A percentile compares a stretch with the other conserved stretches of the same genome.
These are phyloP conservation scores for Calcarisporium arbuscula DNA, from an alignment of 2,329 filamentous ascomycete genomes.

Conservation along the genomic window DNA sequence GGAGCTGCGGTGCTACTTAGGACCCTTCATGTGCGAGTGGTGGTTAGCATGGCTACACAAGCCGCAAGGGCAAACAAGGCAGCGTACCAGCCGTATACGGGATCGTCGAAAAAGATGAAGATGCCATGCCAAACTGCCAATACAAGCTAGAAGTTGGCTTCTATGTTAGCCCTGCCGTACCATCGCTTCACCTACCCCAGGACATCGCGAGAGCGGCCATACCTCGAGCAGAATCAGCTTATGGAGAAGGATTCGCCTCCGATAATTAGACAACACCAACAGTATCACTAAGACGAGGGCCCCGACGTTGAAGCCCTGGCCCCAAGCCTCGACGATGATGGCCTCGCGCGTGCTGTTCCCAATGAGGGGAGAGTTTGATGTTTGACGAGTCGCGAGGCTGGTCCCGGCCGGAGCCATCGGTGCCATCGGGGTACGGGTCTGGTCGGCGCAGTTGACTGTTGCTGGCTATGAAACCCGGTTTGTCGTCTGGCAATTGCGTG, in stretches of 20 bases:
- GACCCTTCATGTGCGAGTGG: slow-evolving; percentile 3
- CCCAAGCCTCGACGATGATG: slow-evolving; percentile 11
- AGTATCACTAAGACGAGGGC: slow-evolving; percentile 9
- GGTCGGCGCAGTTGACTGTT: too few species aligned
- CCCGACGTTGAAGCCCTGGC: slow-evolving; percentile 10
- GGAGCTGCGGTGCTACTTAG: slow-evolving; percentile 8
- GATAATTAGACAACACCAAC: slow-evolving; percentile 12
- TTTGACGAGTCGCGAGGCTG: too few species aligned
- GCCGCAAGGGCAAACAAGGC: not conserved
- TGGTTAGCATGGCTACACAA: not conserved
- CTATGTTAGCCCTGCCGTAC: not conserved
- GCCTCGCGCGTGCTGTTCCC: slow-evolving; percentile 3
- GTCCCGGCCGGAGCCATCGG: too few species aligned
- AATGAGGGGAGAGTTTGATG: too few species aligned
- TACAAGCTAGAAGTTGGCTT: slow-evolving; percentile 1
- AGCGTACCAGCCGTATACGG: slow-evolving; percentile 7
- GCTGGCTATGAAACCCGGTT: too few species aligned
- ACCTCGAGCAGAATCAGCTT: slow-evolving; percentile 13
- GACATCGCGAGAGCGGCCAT: too few species aligned
- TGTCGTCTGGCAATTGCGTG: too few species aligned
- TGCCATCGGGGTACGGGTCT: too few species aligned
- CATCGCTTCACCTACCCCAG: not conserved
- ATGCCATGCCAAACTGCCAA: slow-evolving; percentile 9
- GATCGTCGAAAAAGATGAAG: slow-evolving; percentile 10
- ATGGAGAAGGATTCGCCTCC: slow-evolving; percentile 10